Evolutionary conservation across 2,329 filamentous ascomycete species (phyloP), one percentile per base, ranked within the genome.

Genomic region (Clonostachys rosea): DNA sequence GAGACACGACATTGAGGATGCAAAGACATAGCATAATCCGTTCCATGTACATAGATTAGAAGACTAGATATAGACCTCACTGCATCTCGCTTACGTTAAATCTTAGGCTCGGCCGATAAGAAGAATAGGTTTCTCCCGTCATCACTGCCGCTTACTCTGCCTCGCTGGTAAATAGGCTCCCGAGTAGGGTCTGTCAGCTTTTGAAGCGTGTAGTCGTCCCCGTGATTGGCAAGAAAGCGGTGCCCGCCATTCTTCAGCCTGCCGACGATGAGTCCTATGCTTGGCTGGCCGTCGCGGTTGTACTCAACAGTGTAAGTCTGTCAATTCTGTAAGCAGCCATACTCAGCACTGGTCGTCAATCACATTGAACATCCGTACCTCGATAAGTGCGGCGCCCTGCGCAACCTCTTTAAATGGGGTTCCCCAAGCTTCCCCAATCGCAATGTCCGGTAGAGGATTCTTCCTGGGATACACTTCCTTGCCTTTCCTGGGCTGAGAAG

Each of bases 401-500:
- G 57, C 57, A 6, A 49, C 13, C 2, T 53, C 33, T 3, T 24
- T 34, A 7, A 62, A 57, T 1, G 9, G 41, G 0, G 58, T 59
- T 1, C 36, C 46, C 33, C 42, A 13, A 24, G 45, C 10, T 4
- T 33, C 42, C 11, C 17, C 50, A 44, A 18, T 49, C 39, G 33
- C 46, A 33, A 24, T 34, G 6, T 14, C 41, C n/a, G 44, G 52
- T 39, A 49, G 43, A 34, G 47, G 52, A n/a, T 57, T 55, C 39
- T 34, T n/a, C 13, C 16, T 11, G 5, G 51, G 44, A 17, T 62
- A 60, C 0, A 3, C 7, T 2, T 44, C 45, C 3, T 34, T 39
- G 17, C 55, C 49, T 12, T 40, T 24, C 5, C 53, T 49, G 2
- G 77, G 74, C 10, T 62, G 53, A 0, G 64, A 70, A 0, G 80